Percentiles rank a stretch among this genome's conserved stretches.
Conservation (phyloP, 2,329 filamentous ascomycete species). For the Cytospora leucostoma region DNA sequence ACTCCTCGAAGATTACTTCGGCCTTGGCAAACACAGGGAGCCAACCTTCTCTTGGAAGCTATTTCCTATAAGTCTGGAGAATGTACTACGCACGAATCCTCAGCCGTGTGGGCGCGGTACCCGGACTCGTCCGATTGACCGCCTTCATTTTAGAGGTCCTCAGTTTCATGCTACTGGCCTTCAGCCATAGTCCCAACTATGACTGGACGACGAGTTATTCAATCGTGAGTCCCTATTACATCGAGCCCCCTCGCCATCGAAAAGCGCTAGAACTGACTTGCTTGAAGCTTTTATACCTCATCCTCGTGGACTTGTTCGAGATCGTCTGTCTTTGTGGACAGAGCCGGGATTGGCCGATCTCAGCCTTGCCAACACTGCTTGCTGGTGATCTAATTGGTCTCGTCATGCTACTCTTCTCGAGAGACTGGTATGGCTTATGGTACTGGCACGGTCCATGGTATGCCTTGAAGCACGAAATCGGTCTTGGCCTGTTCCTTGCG, state of each 20-base stretch:
- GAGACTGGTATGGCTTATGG: conserved; percentile 27
- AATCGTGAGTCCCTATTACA: conserved; percentile 13
- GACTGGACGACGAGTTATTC: conserved; percentile 22
- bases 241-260: no score
- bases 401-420: conserved; percentile 22
- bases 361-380: conserved; percentile 19
- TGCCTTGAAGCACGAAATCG: conserved; percentile 23
- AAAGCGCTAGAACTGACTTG: background rate
- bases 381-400: conserved; percentile 19
- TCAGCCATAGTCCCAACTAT: conserved; percentile 1
- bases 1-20: background rate
- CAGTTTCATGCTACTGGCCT: conserved; percentile 13
- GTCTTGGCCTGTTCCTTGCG: conserved; percentile 22
- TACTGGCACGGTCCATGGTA: conserved; percentile 27
- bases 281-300: conserved; percentile 22
- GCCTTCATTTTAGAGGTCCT: conserved; percentile 15
- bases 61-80: accelerated
- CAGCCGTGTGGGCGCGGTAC: conserved; percentile 17
- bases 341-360: conserved; percentile 18
- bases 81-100: conserved; percentile 16
- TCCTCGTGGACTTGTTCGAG: conserved; percentile 16
- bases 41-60: background rate
- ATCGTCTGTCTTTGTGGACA: conserved; percentile 23
- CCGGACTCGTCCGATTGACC: conserved; percentile 15
- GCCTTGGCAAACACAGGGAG: background rate